Conservation (phyloP, 148 eudicot species). For the Fagopyrum tataricum region DNA sequence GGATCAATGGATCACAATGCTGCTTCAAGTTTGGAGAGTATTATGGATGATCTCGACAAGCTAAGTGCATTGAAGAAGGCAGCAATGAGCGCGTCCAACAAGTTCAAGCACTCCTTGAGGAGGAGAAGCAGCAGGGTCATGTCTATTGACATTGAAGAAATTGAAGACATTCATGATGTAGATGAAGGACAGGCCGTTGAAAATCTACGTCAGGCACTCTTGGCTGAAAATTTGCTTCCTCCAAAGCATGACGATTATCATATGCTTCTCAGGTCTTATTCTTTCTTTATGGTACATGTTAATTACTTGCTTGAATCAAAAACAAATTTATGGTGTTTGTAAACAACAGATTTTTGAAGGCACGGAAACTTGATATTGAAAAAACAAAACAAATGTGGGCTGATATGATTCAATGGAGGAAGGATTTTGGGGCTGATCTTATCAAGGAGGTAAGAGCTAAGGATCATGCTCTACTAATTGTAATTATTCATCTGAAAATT, state of each 20-base stretch:
- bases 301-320: neutral
- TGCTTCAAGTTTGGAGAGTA: neutral
- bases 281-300: neutral
- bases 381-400: conserved; percentile 41
- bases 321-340: neutral
- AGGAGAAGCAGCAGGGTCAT: conserved; percentile 80
- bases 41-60: neutral
- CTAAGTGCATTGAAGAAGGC: conserved; percentile 52
- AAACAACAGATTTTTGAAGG: conserved; percentile 29
- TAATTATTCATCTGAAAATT: neutral
- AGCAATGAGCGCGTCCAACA: conserved; percentile 61
- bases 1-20: neutral
- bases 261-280: conserved; percentile 47
- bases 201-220: conserved; percentile 48
- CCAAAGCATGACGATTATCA: conserved; percentile 52
- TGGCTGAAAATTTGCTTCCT: conserved; percentile 41
- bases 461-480: neutral
- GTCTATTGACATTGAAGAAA: conserved; percentile 54
- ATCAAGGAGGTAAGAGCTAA: conserved; percentile 27
- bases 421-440: conserved; percentile 38
- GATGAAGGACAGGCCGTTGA: conserved; percentile 52
- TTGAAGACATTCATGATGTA: conserved; percentile 52
- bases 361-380: conserved; percentile 30
- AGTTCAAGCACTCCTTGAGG: conserved; percentile 69
- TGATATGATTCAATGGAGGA: conserved; percentile 41